phyloP scores from a whole-genome alignment of 768 basidiomycete genomes.

The Serendipita vermifera region DNA sequence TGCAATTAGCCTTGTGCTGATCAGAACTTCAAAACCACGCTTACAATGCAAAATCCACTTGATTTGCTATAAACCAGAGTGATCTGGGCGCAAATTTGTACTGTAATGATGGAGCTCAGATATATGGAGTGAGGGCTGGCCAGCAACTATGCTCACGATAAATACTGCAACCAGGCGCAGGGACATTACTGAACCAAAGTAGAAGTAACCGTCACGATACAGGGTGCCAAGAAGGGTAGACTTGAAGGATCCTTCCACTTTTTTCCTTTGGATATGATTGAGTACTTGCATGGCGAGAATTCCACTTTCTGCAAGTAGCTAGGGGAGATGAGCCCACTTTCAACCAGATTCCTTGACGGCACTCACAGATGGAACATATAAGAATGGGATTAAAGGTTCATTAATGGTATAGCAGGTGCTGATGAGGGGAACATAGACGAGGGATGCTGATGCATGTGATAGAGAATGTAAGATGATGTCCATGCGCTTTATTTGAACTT shows the following conservation, averaged over 20 bases:
- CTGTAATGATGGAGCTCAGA: no score
- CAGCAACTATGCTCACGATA: background rate
- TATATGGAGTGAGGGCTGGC: no score
- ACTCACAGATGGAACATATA: background rate
- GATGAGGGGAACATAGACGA: background rate
- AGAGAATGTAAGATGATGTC: background rate
- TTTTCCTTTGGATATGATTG: background rate
- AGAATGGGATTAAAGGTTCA: background rate
- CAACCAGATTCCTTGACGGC: background rate
- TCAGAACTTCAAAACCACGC: background rate
- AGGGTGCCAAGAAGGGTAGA: background rate
- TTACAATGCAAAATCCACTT: slow-evolving; percentile 3
- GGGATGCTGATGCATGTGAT: background rate
- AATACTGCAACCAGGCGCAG: background rate
- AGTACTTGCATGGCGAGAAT: background rate
- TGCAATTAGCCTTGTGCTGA: background rate
- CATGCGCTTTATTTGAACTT: background rate
- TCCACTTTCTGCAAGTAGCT: background rate
- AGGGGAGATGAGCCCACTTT: background rate
- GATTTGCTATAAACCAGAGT: background rate
- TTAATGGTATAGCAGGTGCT: background rate
- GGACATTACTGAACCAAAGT: background rate
- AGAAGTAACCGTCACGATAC: background rate
- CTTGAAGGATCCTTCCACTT: background rate
- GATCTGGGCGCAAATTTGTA: background rate